Evolutionary conservation across 2,329 filamentous ascomycete species (phyloP).

Genomic region (Beauveria brongniartii): DNA sequence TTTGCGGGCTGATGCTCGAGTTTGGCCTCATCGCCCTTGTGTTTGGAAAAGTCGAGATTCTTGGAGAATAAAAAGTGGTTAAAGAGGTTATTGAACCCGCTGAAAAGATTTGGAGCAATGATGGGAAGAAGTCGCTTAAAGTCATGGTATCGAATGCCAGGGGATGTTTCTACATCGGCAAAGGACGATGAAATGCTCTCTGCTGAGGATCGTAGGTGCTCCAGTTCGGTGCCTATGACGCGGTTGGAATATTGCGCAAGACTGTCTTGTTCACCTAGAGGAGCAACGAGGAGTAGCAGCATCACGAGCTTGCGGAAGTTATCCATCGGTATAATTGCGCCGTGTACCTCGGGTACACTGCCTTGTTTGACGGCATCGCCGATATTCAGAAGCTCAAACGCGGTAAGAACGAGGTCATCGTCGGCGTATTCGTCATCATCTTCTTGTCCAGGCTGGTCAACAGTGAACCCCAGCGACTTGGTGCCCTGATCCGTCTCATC

Average conservation of each 20-base stretch:
- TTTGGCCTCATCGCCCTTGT: constrained; percentile 25
- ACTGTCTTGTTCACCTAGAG: constrained; percentile 56
- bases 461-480: constrained; percentile 32
- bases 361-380: constrained; percentile 51
- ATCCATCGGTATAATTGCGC: constrained; percentile 65
- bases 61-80: constrained; percentile 70
- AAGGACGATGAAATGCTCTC: constrained; percentile 60
- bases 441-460: constrained; percentile 34
- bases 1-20: constrained; percentile 17
- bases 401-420: constrained; percentile 59
- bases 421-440: constrained; percentile 38
- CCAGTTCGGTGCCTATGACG: constrained; percentile 46
- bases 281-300: constrained; percentile 59
- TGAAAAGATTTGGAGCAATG: constrained; percentile 58
- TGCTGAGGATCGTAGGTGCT: constrained; percentile 51
- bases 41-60: constrained; percentile 57
- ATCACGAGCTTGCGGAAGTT: constrained; percentile 64
- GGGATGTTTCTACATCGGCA: constrained; percentile 53
- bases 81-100: constrained; percentile 60
- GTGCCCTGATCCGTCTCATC: neutral
- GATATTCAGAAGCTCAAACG: constrained; percentile 59
- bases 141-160: constrained; percentile 52
- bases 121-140: constrained; percentile 53
- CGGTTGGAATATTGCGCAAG: constrained; percentile 53
- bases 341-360: constrained; percentile 42